Percentiles rank a stretch among this genome's conserved stretches.
Conservation (phyloP, 2,329 filamentous ascomycete species). For the Calonectria ilicicola region DNA sequence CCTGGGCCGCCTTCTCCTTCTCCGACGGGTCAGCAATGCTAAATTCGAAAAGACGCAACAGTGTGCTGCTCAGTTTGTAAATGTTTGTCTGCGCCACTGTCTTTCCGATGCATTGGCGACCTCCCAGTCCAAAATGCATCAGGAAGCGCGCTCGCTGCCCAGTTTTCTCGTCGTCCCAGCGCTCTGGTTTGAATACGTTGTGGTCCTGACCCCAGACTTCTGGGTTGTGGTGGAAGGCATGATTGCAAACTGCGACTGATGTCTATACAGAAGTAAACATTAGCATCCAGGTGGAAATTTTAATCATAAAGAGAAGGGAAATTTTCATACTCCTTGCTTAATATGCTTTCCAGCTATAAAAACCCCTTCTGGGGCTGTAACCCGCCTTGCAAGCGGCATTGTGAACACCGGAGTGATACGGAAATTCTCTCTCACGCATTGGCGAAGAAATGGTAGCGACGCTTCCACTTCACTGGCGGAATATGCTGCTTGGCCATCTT, state of each 20-base stretch:
- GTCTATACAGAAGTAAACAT: not conserved
- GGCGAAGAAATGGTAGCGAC: constrained; percentile 23
- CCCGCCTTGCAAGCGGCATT: constrained; percentile 25
- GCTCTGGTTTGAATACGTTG: constrained; percentile 19
- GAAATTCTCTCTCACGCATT: constrained; percentile 28
- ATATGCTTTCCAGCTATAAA: constrained; percentile 19
- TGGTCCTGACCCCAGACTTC: constrained; percentile 25
- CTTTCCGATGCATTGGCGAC: constrained; percentile 29
- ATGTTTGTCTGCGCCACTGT: constrained; percentile 28
- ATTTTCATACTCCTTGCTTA: constrained; percentile 22
- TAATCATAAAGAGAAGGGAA: not conserved
- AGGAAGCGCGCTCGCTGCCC: constrained; percentile 9
- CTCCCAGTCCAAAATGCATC: constrained; percentile 33
- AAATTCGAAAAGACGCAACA: constrained; percentile 23
- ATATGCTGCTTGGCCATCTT: constrained; percentile 9
- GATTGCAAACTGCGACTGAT: constrained; percentile 28
- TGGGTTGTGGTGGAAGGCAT: constrained; percentile 29
- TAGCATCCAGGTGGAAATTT: not conserved
- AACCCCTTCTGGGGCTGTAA: constrained; percentile 16
- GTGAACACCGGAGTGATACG: constrained; percentile 28
- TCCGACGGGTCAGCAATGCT: constrained; percentile 19
- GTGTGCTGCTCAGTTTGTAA: constrained; percentile 24
- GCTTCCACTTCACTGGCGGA: constrained; percentile 16
- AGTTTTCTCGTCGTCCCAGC: constrained; percentile 20
- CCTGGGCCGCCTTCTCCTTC: constrained; percentile 2